Base-by-base conservation (phyloP, 345 rosid genomes). In the Eucalyptus sp. region DNA sequence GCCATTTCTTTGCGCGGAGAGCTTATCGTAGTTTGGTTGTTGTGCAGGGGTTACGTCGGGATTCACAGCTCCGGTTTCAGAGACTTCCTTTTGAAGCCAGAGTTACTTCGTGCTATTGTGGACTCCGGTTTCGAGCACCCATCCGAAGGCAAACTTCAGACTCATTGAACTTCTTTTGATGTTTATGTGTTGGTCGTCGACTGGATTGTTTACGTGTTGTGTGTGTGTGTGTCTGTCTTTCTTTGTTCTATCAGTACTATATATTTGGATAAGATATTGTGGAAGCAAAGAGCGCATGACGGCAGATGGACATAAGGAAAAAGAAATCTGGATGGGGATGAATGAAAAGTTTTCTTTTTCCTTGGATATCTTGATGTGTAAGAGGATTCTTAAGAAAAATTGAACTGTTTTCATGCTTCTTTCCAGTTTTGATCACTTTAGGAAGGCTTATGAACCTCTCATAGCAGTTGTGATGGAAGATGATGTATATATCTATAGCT, bases 91-190 rank as follows among this genome's bases (percentile, higher is more conserved):
- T 91, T 98, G 92, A 98, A 98, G 92, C 99, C 99, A 60, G 99
- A 98, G 95, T 99, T 98, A 89, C 99, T 98, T 85, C 94, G 99
- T 41, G 97, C 99, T 13, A 98, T 98, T 80, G 99, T 97, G 54
- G 99, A 98, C 92, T 98, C 99, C 2, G 99, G 99, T 64, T 98
- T 98, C 93, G 99, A 98, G 96, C 99, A 97, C 92, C 99, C 99
- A 44, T 98, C 99, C 0, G 99, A 98, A 98, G 99, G 99, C 93
- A 94, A 92, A 51, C 43, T 25, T 27, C 50, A 79, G 41, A 37
- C 87, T 88, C 41, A 51, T 58, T 91, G 7, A 62, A 37, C 43
- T 29, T 76, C 27, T 76, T 76, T 76, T 11, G 15, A 8, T 71
- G 48, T 71, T 71, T 71, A 9, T 37, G 13, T 37, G 18, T 71